Base-by-base conservation (phyloP, 2,329 filamentous ascomycete genomes). In the Thielaviopsis euricoi region DNA sequence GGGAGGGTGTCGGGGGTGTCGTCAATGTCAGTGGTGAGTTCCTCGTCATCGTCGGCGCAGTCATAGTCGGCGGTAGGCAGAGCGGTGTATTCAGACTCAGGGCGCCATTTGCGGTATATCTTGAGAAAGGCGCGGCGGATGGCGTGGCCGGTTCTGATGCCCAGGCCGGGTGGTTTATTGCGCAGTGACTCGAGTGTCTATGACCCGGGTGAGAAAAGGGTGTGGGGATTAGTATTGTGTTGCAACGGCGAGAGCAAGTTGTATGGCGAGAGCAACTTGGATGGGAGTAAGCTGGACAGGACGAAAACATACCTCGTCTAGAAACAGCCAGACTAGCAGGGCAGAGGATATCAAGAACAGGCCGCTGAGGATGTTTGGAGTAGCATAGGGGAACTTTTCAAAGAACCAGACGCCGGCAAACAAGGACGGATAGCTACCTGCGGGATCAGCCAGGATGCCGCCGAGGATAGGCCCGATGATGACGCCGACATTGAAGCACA, bases 401-500 rank as follows among this genome's bases (percentile, higher is more conserved):
- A 80, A 73, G 62, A 80, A 75, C 0, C 62, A 63, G 2, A 74
- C 65, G 25, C 70, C 60, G 13, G 77, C 76, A 59, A 81, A 80
- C 0, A 74, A 77, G 56, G 0, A 69, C 64, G 0, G 81, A 77
- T 64, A 84, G 89, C 66, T 85, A 80, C 5, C 70, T 64, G 0
- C 81, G 1, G 87, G 87, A 37, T 86, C 77, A 12, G 85, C 82
- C 0, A 93, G 74, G 0, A 72, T 74, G 56, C 86, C 87, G 49
- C 86, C 86, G 21, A 89, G 65, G 9, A 87, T 64, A 2, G 86
- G 85, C 0, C 87, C 87, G 1, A 88, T 29, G 59, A 88, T 81
- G 51, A 91, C 81, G 3, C 87, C 87, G 9, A 90, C 22, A 62
- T 91, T 91, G 4, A 81, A 81, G 0, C 78, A 74, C 65, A 91